Evolutionary conservation across 331 rosid species (phyloP), one percentile per base, ranked within the genome.

Genomic region (Rhamnella rubrinervis): DNA sequence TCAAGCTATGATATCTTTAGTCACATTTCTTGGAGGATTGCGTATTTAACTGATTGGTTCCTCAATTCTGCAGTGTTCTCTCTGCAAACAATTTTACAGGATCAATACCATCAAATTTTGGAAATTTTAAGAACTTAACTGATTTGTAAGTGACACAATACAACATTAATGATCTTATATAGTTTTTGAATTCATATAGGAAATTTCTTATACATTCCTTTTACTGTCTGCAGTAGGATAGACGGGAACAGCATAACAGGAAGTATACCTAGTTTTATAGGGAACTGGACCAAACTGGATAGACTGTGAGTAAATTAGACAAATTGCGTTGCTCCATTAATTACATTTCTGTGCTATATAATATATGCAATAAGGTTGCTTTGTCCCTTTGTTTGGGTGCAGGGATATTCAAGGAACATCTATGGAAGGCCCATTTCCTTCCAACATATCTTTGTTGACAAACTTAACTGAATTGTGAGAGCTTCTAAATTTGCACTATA

Each of bases 351-450:
- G 4, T 44, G 49, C 49, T 9, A 44, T 40, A 9, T 7, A 44
- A 9, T 5, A 40, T 2, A 41, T 51, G 37, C 37, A 21, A 19
- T 50, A 58, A 20, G 63, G 61, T 37, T 39, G n/a, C 50, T 21
- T 18, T 6, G n/a, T 68, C 35, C 23, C 13, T 6, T 53, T 62
- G 56, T 66, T 31, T 61, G 0, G 53, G 58, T 70, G 73, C 76
- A 91, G 96, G 81, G 66, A 88, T 77, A 61, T 91, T 57, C 89
- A 86, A 75, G 97, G 97, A 65, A 91, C 97, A 46, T 80, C 84
- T 44, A 75, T 88, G 96, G 89, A 83, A 68, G 90, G 82, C 8
- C 89, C 97, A 4, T 75, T 91, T 78, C 96, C 96, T 79, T 52
- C 83, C 28, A 78, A 47, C 51, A 73, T 88, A 72, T 80, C 96